Evolutionary conservation across 2,329 filamentous ascomycete genomes (phyloP).

Genomic region (Alternaria viburni): DNA sequence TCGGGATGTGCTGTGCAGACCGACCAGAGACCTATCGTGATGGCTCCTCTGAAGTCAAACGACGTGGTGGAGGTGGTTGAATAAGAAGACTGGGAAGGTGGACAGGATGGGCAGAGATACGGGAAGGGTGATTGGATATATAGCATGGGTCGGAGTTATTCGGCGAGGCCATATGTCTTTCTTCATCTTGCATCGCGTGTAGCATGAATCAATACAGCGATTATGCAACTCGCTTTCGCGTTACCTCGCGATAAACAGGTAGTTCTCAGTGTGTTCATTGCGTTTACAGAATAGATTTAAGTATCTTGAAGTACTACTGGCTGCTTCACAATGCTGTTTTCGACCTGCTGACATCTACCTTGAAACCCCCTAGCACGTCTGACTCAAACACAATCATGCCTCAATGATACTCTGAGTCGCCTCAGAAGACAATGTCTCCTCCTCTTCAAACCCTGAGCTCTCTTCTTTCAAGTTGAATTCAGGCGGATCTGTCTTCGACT

Average conservation of each 20-base stretch:
- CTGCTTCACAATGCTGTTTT: background rate
- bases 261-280: background rate
- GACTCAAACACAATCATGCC: background rate
- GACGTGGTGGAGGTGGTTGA: background rate
- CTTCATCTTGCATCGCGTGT: background rate
- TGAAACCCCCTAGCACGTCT: background rate
- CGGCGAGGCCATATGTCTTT: background rate
- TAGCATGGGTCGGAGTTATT: background rate
- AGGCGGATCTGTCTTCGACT: background rate
- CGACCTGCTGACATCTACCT: background rate
- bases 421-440: background rate
- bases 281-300: background rate
- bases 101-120: background rate
- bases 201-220: background rate
- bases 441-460: background rate
- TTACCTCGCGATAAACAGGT: background rate
- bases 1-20: background rate
- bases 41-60: background rate
- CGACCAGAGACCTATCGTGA: background rate
- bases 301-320: background rate
- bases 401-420: background rate
- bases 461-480: background rate
- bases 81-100: background rate
- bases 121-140: background rate
- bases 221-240: background rate